These are phyloP conservation scores for Vitis rotundifolia DNA, from an alignment of 164 flowering plant species.

Conservation along the genomic window DNA sequence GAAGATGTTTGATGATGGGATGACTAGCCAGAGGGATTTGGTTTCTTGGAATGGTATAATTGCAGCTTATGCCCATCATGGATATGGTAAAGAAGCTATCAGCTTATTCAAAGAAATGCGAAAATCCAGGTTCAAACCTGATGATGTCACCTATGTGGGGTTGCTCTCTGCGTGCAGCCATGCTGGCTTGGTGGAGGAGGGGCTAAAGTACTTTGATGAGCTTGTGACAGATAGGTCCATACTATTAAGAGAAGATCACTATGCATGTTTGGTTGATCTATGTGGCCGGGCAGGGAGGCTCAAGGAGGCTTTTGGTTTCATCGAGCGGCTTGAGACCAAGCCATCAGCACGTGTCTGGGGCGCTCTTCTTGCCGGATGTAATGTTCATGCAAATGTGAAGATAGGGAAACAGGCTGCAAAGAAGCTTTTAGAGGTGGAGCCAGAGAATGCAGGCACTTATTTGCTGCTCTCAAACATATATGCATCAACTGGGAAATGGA, in stretches of 20 bases:
- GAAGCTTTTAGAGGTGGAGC: constrained; percentile 24
- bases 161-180: constrained; percentile 46
- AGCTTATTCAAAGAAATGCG: constrained; percentile 29
- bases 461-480: constrained; percentile 30
- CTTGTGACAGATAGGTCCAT: constrained; percentile 26
- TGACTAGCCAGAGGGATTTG: constrained; percentile 23
- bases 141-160: constrained; percentile 32
- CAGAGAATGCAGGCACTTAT: constrained; percentile 28
- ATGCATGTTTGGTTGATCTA: constrained; percentile 32
- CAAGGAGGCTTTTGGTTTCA: constrained; percentile 23
- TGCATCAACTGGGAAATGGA: constrained; percentile 38
- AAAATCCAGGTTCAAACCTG: constrained; percentile 21
- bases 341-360: constrained; percentile 29
- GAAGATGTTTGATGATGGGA: constrained; percentile 37
- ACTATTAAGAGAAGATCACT: constrained; percentile 34
- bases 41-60: constrained; percentile 41
- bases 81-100: constrained; percentile 37
- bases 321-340: constrained; percentile 18
- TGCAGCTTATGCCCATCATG: constrained; percentile 46
- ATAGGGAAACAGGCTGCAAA: constrained; percentile 32
- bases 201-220: constrained; percentile 27
- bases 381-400: constrained; percentile 20
- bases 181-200: constrained; percentile 39
- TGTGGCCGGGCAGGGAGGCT: constrained; percentile 36
- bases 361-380: constrained; percentile 40